Evolutionary conservation across 495 filamentous ascomycete genomes (phyloP), one percentile per base, ranked within the genome.

Genomic region (Apiosordaria backusii): DNA sequence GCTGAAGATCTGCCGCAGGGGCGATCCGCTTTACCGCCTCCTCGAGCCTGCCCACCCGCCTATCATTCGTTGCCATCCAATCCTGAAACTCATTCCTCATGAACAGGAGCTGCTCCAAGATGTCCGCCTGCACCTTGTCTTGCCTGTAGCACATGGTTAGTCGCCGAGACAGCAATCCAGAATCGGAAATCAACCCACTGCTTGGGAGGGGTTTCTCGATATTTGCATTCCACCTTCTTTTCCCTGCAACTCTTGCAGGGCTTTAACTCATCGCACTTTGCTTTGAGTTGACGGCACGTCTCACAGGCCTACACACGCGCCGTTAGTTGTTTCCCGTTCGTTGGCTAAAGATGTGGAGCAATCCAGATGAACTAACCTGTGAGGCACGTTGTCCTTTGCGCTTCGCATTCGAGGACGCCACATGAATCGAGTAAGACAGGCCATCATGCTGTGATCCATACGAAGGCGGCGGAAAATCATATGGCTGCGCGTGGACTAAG

Each of bases 191-290:
- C 25, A 29, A 78, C 85, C 70, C 76, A 90, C 88, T 88, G 87
- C 65, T 89, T 89, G 25, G 87, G 87, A 16, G 86, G 85, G 5
- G 87, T 84, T 62, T 89, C 87, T 25, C 86, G 83, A 71, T 90
- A 90, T 70, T 83, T 81, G 76, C 88, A 90, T 22, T 84, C 79
- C 7, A 85, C 74, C 54, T 79, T 80, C 67, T 86, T 86, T 65
- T 86, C 84, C 60, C 79, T 79, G 66, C 84, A 86, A 53, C 80
- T 84, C 52, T 80, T 82, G 69, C 84, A 86, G 2, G 84, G 87
- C 74, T 83, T 87, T 61, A 80, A 79, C 78, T 90, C 88, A 65
- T 89, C 87, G 72, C 88, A 90, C 75, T 89, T 90, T 26, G 87
- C 87, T 73, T 90, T 90, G n/a, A 88, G 80, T 61, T 82, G 77